Base-by-base conservation (phyloP, 1,284 basidiomycete species). In the Sporisorium exsertum region DNA sequence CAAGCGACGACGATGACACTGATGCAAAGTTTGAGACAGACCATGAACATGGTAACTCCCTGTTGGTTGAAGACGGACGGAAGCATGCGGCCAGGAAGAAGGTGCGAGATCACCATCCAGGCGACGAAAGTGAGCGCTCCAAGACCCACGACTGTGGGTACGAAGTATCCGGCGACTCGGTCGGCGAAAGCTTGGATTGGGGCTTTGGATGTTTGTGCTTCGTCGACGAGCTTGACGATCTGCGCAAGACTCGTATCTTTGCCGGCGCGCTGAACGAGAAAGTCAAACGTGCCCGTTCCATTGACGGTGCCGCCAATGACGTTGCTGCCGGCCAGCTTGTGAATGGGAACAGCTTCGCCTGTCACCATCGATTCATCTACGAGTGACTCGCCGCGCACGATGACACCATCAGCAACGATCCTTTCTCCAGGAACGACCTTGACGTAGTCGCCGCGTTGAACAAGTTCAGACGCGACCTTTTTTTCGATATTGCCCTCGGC, bases 251-350 rank as follows among this genome's bases (percentile, higher is more conserved):
- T 94, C 0, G 97, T 98, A 84, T 99, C 95, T 80, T 94, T 93
- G 53, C 97, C 97, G 1, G 97, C 94, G 24, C 95, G 92, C 2
- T 93, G 95, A 76, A 99, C 94, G 35, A 91, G 87, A 91, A 99
- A 95, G 84, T 99, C 94, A 86, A 99, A 93, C 0, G 94, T 94
- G 13, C 97, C 97, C 5, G 94, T 89, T 0, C 95, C 94, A 81
- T 99, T 99, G 84, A 99, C 92, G 0, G 97, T 99, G 2, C 97
- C 97, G 15, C 96, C 97, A 71, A 98, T 97, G 60, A 98, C 94
- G 47, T 86, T 84, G 80, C 95, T 93, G 8, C 93, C 94, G 2
- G 89, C 84, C 64, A 91, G 89, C 87, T 99, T 99, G 67, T 92
- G 87, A 1, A 94, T 91, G 1, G 95, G 94, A 3, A 96, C 86